Percentiles rank a stretch among this genome's conserved stretches.
phyloP scores from a whole-genome alignment of 179 eudicot genomes.

The Sideroxylon spinosum region DNA sequence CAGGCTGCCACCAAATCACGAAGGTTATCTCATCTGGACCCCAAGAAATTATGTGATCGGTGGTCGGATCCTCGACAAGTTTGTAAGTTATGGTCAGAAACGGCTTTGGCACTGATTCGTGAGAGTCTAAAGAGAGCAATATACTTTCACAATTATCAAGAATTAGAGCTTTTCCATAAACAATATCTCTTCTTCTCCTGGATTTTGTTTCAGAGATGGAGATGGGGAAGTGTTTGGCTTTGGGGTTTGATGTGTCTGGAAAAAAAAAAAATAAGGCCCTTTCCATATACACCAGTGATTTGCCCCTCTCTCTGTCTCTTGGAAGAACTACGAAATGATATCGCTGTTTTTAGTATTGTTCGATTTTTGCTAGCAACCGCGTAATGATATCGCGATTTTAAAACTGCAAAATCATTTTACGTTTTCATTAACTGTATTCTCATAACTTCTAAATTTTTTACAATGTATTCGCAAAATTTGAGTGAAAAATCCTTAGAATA shows the following conservation, averaged over 20 bases:
- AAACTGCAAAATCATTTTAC: too few species aligned
- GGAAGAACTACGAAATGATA: too few species aligned
- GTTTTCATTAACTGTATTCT: too few species aligned
- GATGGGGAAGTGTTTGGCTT: conserved; percentile 6
- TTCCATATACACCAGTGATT: too few species aligned
- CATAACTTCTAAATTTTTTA: too few species aligned
- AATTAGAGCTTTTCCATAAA: conserved; percentile 45
- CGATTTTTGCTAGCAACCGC: too few species aligned
- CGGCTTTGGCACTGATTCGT: conserved; percentile 71
- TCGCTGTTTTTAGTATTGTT: too few species aligned
- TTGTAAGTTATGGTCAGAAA: conserved; percentile 71
- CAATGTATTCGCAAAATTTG: too few species aligned
- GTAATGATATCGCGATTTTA: too few species aligned
- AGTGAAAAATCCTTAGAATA: too few species aligned
- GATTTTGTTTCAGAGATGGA: neutral
- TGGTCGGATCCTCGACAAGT: conserved; percentile 59
- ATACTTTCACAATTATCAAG: conserved; percentile 52
- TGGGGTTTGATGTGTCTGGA: neutral
- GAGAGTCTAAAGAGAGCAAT: conserved; percentile 47
- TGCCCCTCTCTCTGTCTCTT: too few species aligned
- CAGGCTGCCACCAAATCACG: conserved; percentile 79
- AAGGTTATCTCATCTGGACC: conserved; percentile 69
- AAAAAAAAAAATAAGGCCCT: too few species aligned
- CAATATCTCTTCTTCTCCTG: neutral
- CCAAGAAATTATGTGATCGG: conserved; percentile 78